Evolutionary conservation across 306 rosid species (phyloP), one percentile per base, ranked within the genome.

Genomic region (Quercus wislizeni): DNA sequence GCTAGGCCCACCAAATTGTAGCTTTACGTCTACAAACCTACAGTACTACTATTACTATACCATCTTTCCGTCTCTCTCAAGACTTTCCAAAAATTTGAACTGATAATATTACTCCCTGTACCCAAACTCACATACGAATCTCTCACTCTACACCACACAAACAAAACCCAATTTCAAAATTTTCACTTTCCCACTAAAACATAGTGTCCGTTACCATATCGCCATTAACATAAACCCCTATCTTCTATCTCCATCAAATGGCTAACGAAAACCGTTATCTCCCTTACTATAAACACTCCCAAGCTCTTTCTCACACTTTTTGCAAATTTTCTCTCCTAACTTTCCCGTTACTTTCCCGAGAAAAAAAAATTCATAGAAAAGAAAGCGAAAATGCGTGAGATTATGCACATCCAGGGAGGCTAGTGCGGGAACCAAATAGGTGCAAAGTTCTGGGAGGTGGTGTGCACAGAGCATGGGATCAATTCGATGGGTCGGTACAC

Each of bases 391-490:
- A 88, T 88, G 92, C 88, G 90, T 73, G 90, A 84, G 86, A 88
- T 88, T 80, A 89, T 88, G 46, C 92, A 88, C 74, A 84, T 88
- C 31, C 92, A 88, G 58, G 90, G 84, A 6, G 92, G 92, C 1
- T 87, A 86, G 55, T 88, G 92, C 56, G 87, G 90, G 13, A 83
- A 83, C 79, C 82, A 88, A 80, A 88, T 88, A 58, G 88, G 91
- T 0, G 88, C 83, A 0, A 88, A 88, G 74, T 85, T 86, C 55
- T 86, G 85, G 83, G 81, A 83, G 69, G 89, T 86, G 23, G 88
- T 88, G 61, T 88, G 92, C n/a, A 81, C 81, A 10, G 92, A 88
- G 85, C 90, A 88, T 74, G 92, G 92, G 46, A 86, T 89, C 77
- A 87, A 89, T 19, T 55, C 79, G 0, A 86, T 88, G 1, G 88